Conservation (phyloP, 805 yeast species). For the Saturnispora zaruensis region DNA sequence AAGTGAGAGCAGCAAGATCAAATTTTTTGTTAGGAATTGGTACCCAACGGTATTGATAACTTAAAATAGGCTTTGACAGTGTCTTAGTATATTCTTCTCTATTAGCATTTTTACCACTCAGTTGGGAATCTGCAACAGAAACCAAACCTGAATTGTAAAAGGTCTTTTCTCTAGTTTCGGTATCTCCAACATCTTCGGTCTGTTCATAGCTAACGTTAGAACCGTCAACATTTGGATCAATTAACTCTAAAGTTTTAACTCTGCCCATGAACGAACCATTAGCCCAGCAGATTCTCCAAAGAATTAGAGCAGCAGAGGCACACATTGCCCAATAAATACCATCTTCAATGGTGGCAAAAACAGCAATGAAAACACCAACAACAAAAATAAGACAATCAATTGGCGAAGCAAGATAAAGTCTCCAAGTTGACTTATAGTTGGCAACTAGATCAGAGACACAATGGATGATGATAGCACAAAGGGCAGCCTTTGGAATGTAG, state of each 20-base stretch:
- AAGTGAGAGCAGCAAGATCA: not conserved
- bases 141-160: constrained; percentile 11
- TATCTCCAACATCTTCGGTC: not conserved
- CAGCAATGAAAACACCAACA: constrained; percentile 63
- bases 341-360: constrained; percentile 71
- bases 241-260: constrained; percentile 61
- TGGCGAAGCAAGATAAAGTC: constrained; percentile 66
- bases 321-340: constrained; percentile 89
- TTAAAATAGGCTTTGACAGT: constrained; percentile 5
- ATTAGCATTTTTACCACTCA: constrained; percentile 1
- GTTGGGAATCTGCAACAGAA: constrained; percentile 9
- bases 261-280: constrained; percentile 77
- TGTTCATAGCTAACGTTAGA: not conserved
- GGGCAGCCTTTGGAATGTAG: constrained; percentile 84
- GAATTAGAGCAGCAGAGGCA: constrained; percentile 67
- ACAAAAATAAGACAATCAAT: constrained; percentile 66
- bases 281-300: constrained; percentile 73
- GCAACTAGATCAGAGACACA: constrained; percentile 85
- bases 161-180: constrained; percentile 1
- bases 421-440: constrained; percentile 55
- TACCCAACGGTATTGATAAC: constrained; percentile 46
- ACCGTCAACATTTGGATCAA: constrained; percentile 42
- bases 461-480: constrained; percentile 84
- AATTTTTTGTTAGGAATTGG: constrained; percentile 38
- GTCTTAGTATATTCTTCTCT: not conserved